phyloP scores from a whole-genome alignment of 257 asterid species.

The Solanum lycopersicoides region DNA sequence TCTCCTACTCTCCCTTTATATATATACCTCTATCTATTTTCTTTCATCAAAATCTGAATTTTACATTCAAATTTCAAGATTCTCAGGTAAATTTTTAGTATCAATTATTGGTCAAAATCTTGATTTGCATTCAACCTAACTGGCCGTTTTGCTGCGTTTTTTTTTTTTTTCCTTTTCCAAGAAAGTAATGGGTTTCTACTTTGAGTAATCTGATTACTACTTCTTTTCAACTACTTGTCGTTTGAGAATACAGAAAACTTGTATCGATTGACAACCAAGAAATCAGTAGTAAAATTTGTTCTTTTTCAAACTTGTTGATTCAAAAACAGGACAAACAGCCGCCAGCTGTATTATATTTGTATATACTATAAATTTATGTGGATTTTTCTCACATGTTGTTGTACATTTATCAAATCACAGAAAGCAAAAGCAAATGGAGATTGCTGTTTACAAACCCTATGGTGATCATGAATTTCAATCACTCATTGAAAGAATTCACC shows the following conservation, averaged over 20 bases:
- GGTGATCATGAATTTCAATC: constrained; percentile 47
- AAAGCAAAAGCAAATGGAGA: constrained; percentile 27
- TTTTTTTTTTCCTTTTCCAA: neutral
- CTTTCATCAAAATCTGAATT: neutral
- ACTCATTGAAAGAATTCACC: constrained; percentile 65
- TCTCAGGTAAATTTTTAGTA: neutral
- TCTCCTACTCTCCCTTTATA: neutral
- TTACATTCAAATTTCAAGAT: neutral
- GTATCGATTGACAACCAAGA: neutral
- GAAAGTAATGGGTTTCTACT: neutral
- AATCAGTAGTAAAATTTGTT: neutral
- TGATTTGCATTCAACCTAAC: neutral
- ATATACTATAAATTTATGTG: neutral
- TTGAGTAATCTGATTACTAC: neutral
- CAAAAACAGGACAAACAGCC: neutral
- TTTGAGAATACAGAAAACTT: neutral
- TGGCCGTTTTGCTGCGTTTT: neutral
- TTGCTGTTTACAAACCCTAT: constrained; percentile 43
- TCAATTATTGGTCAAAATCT: neutral
- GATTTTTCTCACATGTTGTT: neutral
- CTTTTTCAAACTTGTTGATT: neutral
- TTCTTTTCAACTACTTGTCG: neutral
- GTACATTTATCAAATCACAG: neutral
- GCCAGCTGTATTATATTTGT: neutral
- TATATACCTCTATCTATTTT: neutral